A percentile compares a stretch with the other conserved stretches of the same genome.
Conservation (phyloP, 768 basidiomycete species). For the Boletus reticulatus region DNA sequence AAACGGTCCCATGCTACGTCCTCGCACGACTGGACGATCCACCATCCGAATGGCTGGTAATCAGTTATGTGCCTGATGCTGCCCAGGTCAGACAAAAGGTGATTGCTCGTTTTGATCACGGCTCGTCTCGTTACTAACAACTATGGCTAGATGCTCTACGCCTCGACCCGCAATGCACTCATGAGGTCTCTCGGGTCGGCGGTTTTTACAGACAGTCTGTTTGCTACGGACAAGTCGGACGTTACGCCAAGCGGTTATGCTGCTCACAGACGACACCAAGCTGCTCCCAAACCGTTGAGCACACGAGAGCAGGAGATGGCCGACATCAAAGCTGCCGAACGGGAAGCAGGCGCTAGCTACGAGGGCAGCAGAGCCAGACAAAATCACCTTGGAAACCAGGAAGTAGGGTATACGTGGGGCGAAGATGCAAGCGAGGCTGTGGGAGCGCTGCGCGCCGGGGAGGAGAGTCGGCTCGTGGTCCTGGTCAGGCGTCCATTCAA, state of each 20-base stretch:
- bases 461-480: constrained; percentile 55
- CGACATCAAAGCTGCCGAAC: constrained; percentile 74
- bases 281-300: constrained; percentile 81
- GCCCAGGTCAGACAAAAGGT: constrained; percentile 85
- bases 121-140: not conserved
- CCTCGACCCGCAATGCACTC: constrained; percentile 69
- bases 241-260: constrained; percentile 68
- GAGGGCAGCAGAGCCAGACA: constrained; percentile 55
- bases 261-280: constrained; percentile 65
- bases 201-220: constrained; percentile 70
- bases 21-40: constrained; percentile 63
- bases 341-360: constrained; percentile 50
- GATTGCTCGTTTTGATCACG: constrained; percentile 4
- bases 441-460: constrained; percentile 47
- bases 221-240: constrained; percentile 72
- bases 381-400: constrained; percentile 53
- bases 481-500: constrained; percentile 48
- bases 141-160: constrained; percentile 75
- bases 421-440: constrained; percentile 65
- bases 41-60: constrained; percentile 63
- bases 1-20: constrained; percentile 70
- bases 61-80: constrained; percentile 80
- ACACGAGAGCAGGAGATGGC: constrained; percentile 80
- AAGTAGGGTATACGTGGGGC: constrained; percentile 66
- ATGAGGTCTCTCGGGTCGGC: constrained; percentile 73